These are phyloP conservation scores for Escovopsis sp. DNA, from an alignment of 2,329 filamentous ascomycete species.

Conservation along the genomic window DNA sequence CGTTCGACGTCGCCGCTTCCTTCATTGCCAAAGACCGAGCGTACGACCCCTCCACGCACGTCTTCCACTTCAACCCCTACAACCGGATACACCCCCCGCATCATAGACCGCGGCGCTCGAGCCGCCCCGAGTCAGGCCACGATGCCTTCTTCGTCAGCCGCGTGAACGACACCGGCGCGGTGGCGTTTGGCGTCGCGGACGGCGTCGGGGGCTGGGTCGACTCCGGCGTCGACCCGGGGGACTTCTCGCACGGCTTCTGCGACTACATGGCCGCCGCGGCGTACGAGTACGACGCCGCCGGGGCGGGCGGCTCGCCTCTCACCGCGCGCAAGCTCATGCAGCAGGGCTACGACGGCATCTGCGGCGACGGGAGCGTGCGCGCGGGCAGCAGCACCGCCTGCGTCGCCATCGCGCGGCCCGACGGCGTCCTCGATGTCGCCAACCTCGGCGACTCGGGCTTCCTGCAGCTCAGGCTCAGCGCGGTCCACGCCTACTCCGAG, in stretches of 20 bases:
- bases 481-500: constrained; percentile 66
- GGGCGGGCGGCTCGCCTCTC: constrained; percentile 20
- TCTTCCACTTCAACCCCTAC: constrained; percentile 58
- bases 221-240: constrained; percentile 80
- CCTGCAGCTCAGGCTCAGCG: constrained; percentile 70
- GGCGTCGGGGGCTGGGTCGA: constrained; percentile 93
- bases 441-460: constrained; percentile 95
- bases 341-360: constrained; percentile 68
- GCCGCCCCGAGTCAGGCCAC: constrained; percentile 67
- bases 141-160: constrained; percentile 89
- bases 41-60: constrained; percentile 52
- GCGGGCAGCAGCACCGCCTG: constrained; percentile 89
- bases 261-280: constrained; percentile 78
- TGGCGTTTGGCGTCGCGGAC: constrained; percentile 83
- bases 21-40: constrained; percentile 57
- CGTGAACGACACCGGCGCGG: constrained; percentile 53
- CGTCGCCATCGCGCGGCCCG: constrained; percentile 58
- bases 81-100: constrained; percentile 37
- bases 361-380: constrained; percentile 53
- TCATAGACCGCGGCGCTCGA: constrained; percentile 17
- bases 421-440: constrained; percentile 70
- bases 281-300: constrained; percentile 36
- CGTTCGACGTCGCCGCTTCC: constrained; percentile 58
- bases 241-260: constrained; percentile 90
- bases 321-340: constrained; percentile 62